Evolutionary conservation across 352 stramenopile species (phyloP).

Genomic region (Phytophthora aleatoria): DNA sequence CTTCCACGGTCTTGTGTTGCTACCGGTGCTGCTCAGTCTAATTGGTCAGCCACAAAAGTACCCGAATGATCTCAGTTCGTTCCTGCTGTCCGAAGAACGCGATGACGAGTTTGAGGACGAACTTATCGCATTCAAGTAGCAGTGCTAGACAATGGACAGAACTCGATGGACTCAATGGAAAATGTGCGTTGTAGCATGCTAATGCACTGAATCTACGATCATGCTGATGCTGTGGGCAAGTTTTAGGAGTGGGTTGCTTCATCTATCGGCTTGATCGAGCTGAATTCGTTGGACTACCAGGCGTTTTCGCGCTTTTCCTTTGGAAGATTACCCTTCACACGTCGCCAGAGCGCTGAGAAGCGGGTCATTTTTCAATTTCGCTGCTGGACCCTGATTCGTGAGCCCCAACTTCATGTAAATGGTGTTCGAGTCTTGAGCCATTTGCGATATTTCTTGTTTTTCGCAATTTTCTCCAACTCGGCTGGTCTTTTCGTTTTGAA

Average conservation of each 20-base stretch:
- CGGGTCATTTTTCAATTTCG: slow-evolving; percentile 3
- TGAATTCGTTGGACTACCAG: too few relatives aligned
- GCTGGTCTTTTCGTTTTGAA: neutral
- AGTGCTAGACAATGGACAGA: neutral
- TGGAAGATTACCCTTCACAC: neutral
- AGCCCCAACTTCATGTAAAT: neutral
- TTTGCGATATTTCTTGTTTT: too few relatives aligned
- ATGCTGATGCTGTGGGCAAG: too few relatives aligned
- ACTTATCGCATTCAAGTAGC: slow-evolving; percentile 20
- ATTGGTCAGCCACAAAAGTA: slow-evolving; percentile 57
- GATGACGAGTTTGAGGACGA: slow-evolving; percentile 64
- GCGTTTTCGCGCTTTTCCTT: too few relatives aligned
- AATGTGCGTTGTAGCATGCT: neutral
- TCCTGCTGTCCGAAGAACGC: slow-evolving; percentile 72
- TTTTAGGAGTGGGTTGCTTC: too few relatives aligned
- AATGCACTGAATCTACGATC: neutral
- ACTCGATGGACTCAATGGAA: neutral
- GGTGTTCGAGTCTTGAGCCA: too few relatives aligned
- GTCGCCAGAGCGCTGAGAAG: slow-evolving; percentile 2
- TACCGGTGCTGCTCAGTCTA: slow-evolving; percentile 84
- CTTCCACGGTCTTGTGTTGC: slow-evolving; percentile 81
- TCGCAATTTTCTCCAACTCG: too few relatives aligned
- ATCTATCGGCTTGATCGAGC: too few relatives aligned
- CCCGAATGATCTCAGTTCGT: slow-evolving; percentile 70
- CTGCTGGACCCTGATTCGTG: neutral